phyloP scores from a whole-genome alignment of 306 rosid genomes.

The Pyrus bretschneideri region DNA sequence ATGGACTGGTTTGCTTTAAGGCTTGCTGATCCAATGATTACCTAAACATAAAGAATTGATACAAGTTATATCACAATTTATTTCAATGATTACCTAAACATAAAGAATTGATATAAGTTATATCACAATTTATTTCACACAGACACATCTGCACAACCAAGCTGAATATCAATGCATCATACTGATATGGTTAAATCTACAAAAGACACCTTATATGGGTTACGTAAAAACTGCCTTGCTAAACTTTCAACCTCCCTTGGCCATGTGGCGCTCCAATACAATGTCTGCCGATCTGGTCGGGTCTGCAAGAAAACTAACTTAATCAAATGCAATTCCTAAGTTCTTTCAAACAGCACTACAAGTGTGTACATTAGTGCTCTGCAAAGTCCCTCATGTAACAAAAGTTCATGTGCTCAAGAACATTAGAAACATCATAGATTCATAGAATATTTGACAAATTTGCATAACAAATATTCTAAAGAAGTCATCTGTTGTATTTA shows the following conservation, averaged over 20 bases:
- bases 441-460: not conserved
- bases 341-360: not conserved
- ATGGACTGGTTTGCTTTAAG: constrained; percentile 93
- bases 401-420: not conserved
- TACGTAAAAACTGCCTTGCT: constrained; percentile 84
- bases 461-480: not conserved
- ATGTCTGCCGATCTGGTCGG: constrained; percentile 96
- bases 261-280: constrained; percentile 99
- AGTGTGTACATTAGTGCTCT: not conserved
- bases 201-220: constrained; percentile 67
- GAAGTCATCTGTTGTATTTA: too few relatives aligned
- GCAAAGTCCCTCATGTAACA: not conserved
- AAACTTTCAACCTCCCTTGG: constrained; percentile 94
- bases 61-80: not conserved
- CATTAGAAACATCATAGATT: not conserved
- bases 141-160: constrained; percentile 2
- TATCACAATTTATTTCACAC: not conserved
- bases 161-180: constrained; percentile 3
- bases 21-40: constrained; percentile 67
- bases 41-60: constrained; percentile 35
- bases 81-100: constrained; percentile 49
- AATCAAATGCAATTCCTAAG: not conserved
- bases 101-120: constrained; percentile 4
- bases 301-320: constrained; percentile 41
- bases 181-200: not conserved